Conservation (phyloP, 73 alveolate genomes). For the Paramecium pentaurelia region DNA sequence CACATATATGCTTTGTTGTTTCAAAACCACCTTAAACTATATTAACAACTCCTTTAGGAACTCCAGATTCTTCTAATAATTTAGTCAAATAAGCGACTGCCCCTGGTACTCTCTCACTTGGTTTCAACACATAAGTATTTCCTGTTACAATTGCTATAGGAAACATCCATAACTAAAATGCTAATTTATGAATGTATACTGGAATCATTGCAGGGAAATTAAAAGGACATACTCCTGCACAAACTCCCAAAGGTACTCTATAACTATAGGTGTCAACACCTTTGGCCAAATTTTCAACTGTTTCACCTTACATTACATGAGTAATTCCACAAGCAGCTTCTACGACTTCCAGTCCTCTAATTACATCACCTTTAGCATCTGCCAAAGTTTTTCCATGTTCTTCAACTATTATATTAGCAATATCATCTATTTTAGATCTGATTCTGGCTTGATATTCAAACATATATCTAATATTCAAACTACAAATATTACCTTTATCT, state of each 20-base stretch:
- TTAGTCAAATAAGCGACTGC: constrained; percentile 74
- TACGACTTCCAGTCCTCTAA: constrained; percentile 91
- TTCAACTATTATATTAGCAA: constrained; percentile 71
- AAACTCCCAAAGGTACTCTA: constrained; percentile 93
- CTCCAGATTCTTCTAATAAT: constrained; percentile 74
- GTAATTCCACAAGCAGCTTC: constrained; percentile 75
- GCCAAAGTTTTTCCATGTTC: constrained; percentile 94
- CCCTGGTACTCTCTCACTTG: constrained; percentile 91
- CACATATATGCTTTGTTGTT: constrained; percentile 88
- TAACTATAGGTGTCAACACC: constrained; percentile 88
- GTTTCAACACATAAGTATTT: constrained; percentile 88
- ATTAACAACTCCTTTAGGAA: constrained; percentile 89
- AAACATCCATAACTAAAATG: constrained; percentile 84
- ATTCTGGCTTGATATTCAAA: constrained; percentile 66
- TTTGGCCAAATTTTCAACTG: constrained; percentile 83
- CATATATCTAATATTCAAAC: constrained; percentile 61
- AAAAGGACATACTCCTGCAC: constrained; percentile 93
- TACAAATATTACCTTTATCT: constrained; percentile 28
- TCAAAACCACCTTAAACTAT: constrained; percentile 91
- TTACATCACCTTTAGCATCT: constrained; percentile 95
- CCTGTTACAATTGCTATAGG: constrained; percentile 92
- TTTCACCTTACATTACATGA: constrained; percentile 74
- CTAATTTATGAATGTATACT: neutral
- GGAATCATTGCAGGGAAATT: constrained; percentile 97
- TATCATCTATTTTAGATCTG: constrained; percentile 68